Base-by-base conservation (phyloP, 1,139 yeast genomes). In the Hyphopichia buzzinii region DNA sequence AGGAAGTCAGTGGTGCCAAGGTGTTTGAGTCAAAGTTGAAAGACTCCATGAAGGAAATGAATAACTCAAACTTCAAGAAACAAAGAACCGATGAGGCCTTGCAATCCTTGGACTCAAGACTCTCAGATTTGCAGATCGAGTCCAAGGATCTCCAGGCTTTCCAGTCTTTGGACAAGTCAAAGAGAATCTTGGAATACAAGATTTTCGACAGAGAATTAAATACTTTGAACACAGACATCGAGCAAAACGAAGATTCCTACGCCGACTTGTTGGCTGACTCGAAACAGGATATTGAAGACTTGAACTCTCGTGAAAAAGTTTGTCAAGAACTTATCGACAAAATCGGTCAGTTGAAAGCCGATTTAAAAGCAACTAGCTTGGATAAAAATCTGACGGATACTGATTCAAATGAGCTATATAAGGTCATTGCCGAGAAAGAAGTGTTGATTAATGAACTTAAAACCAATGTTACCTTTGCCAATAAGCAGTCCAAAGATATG, bases 1-100 rank as follows among this genome's bases (percentile, higher is more conserved):
- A 92, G 49, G 96, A 89, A 54, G 96, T 90, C 23, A 94, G 97
- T 35, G 99, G 99, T 12, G 96, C 97, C 1, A 84, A 82, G 40
- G 86, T 90, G 1, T 92, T 92, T 60, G 98, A 92, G 54, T 68
- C 75, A 33, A 86, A 88, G 52, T 67, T 90, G 39, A 76, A 77
- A 40, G 96, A 89, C 40, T 86, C 96, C 1, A 64, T 75, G 46
- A 84, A 82, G 50, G 92, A 88, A 48, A 86, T 92, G 89, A 68
- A 67, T 10, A 81, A 78, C 39, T 81, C 96, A 0, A 78, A 76
- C 42, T 72, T 71, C 43, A 87, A 88, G 49, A 74, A 83, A 42
- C 80, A 74, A 38, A 79, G 89, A 52, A 87, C 88, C 37, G 87
- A 81, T 43, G 89, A 83, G 47, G 80, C 89, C 51, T 68, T 92